phyloP scores from a whole-genome alignment of 2,329 filamentous ascomycete genomes.

The Monilinia aucupariae region DNA sequence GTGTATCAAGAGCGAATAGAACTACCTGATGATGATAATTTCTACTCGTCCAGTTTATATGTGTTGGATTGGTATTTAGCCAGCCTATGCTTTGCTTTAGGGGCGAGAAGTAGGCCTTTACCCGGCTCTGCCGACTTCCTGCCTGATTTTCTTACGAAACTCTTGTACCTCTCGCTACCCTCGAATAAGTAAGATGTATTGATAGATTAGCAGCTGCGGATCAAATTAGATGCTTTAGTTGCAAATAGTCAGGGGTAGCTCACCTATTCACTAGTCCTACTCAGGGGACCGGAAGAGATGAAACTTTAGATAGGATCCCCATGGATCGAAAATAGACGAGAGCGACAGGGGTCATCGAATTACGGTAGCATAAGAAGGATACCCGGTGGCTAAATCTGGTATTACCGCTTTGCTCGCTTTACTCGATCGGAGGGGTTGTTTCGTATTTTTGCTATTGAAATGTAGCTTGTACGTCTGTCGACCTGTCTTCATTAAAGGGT shows the following conservation, averaged over 20 bases:
- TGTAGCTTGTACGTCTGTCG: background rate
- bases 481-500: background rate
- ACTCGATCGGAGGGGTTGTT: background rate
- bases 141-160: background rate
- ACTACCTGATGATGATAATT: too few relatives aligned
- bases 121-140: background rate
- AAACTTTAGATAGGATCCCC: background rate
- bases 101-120: background rate
- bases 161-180: conserved; percentile 4
- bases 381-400: conserved; percentile 4
- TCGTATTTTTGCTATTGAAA: background rate
- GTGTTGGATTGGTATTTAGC: too few relatives aligned
- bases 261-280: background rate
- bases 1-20: too few relatives aligned
- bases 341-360: background rate
- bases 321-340: background rate
- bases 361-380: background rate
- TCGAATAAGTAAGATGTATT: conserved; percentile 1
- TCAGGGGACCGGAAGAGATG: background rate
- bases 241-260: conserved; percentile 14
- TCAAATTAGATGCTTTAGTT: conserved; percentile 2
- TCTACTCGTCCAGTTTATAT: too few relatives aligned
- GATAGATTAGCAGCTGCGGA: conserved; percentile 10
- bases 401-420: background rate
- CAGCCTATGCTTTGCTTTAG: too few relatives aligned